These are phyloP conservation scores for Eutypa lata DNA, from an alignment of 2,329 filamentous ascomycete genomes.

Conservation along the genomic window DNA sequence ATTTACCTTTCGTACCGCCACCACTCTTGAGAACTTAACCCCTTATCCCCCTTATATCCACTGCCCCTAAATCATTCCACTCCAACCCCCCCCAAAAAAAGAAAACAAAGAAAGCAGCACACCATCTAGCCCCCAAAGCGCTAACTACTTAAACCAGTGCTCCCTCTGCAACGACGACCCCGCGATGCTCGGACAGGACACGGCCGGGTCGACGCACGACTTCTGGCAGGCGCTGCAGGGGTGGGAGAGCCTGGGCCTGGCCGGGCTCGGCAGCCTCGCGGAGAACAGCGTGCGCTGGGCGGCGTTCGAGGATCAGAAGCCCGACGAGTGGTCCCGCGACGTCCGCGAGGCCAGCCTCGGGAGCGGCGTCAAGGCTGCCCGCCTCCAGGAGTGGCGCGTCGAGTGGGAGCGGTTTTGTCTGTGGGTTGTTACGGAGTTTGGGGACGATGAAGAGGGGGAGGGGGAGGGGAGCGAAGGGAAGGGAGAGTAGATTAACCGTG, in stretches of 20 bases:
- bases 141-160: too few species aligned
- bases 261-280: conserved; percentile 79
- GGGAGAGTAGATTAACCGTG: too few species aligned
- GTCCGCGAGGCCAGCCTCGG: conserved; percentile 74
- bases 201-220: conserved; percentile 81
- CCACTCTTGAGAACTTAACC: too few species aligned
- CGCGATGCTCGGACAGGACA: conserved; percentile 80
- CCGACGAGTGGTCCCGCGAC: conserved; percentile 68
- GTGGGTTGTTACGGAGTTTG: conserved; percentile 80
- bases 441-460: conserved; percentile 28
- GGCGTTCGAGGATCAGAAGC: conserved; percentile 75
- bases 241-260: conserved; percentile 86
- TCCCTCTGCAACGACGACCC: conserved; percentile 89
- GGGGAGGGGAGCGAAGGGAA: not conserved
- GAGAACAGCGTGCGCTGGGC: conserved; percentile 93
- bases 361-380: conserved; percentile 64
- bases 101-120: too few species aligned
- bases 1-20: too few species aligned
- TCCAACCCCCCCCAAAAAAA: too few species aligned
- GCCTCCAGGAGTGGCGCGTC: conserved; percentile 73
- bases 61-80: too few species aligned
- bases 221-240: conserved; percentile 93
- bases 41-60: too few species aligned
- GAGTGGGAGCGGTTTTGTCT: conserved; percentile 89
- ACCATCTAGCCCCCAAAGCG: too few species aligned